Evolutionary conservation across 2,329 filamentous ascomycete species (phyloP).

Genomic region (Beauveria scarabaeidicola): DNA sequence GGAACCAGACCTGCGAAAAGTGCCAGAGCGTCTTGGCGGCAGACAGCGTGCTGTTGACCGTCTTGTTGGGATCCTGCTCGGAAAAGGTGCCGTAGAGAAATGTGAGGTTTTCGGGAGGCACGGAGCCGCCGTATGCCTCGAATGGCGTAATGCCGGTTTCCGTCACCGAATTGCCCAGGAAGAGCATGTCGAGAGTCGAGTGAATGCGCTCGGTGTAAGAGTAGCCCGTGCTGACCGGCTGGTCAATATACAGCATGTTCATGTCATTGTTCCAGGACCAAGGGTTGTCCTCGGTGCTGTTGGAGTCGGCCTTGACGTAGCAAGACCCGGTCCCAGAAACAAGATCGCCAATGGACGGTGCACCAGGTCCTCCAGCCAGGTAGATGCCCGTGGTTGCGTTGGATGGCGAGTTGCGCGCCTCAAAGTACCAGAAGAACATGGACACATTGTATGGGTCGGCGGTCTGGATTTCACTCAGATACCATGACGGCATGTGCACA

Average conservation of each 20-base stretch:
- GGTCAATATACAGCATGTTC: slow-evolving; percentile 43
- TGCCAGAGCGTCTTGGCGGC: slow-evolving; percentile 55
- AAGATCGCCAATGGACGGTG: slow-evolving; percentile 32
- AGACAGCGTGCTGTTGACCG: slow-evolving; percentile 43
- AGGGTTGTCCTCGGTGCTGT: slow-evolving; percentile 44
- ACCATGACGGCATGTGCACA: slow-evolving; percentile 8
- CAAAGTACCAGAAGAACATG: slow-evolving; percentile 38
- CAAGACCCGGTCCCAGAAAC: slow-evolving; percentile 21
- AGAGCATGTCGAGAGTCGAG: slow-evolving; percentile 42
- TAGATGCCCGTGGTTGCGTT: slow-evolving; percentile 37
- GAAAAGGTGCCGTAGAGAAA: slow-evolving; percentile 25
- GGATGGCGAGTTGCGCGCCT: slow-evolving; percentile 23
- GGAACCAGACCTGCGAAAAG: slow-evolving; percentile 52
- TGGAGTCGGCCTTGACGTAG: slow-evolving; percentile 36
- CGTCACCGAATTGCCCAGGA: slow-evolving; percentile 34
- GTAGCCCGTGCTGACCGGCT: slow-evolving; percentile 57
- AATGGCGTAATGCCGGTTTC: slow-evolving; percentile 32
- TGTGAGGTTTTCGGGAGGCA: slow-evolving; percentile 30
- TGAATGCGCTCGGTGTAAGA: slow-evolving; percentile 55
- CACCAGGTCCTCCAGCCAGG: slow-evolving; percentile 56
- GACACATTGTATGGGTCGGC: slow-evolving; percentile 7
- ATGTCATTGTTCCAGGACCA: slow-evolving; percentile 51
- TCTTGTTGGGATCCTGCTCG: slow-evolving; percentile 21
- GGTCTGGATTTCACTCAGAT: slow-evolving; percentile 2
- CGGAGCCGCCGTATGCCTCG: slow-evolving; percentile 26